Conservation (phyloP, 129 eudicot species). For the Mikania micrantha region DNA sequence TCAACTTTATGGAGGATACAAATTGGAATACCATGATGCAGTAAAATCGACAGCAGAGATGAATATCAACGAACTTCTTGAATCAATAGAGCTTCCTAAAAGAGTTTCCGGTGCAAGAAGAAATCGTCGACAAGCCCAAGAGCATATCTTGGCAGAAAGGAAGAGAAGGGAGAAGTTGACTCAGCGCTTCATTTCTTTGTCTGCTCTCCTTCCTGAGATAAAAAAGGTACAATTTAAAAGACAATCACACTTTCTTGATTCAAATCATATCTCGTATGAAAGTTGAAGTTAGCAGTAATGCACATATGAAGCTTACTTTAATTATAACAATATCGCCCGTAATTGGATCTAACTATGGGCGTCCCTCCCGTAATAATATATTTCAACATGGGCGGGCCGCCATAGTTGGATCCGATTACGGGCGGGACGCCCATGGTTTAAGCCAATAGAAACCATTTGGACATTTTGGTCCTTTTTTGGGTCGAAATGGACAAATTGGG, state of each 20-base stretch:
- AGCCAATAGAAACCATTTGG: no score
- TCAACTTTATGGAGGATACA: neutral
- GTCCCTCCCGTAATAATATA: no score
- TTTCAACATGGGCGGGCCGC: no score
- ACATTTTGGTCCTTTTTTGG: no score
- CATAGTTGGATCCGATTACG: no score
- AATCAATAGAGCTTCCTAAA: conserved; percentile 14
- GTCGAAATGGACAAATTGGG: no score
- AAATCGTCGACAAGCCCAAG: conserved; percentile 26
- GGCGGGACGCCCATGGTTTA: no score
- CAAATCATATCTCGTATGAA: no score
- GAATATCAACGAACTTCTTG: conserved; percentile 22
- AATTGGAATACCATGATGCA: conserved; percentile 3
- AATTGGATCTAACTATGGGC: no score
- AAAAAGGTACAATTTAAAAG: conserved; percentile 18
- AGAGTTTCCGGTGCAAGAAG: conserved; percentile 14
- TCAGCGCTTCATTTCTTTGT: conserved; percentile 23
- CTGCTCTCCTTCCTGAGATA: conserved; percentile 21
- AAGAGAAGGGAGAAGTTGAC: conserved; percentile 35
- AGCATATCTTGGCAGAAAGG: conserved; percentile 31
- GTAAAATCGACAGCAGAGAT: conserved; percentile 7
- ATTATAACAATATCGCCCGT: no score
- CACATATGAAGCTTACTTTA: no score
- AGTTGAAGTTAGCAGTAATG: no score
- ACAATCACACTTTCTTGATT: neutral